Base-by-base conservation (phyloP, 148 eudicot genomes). In the Vaccinium corymbosum region DNA sequence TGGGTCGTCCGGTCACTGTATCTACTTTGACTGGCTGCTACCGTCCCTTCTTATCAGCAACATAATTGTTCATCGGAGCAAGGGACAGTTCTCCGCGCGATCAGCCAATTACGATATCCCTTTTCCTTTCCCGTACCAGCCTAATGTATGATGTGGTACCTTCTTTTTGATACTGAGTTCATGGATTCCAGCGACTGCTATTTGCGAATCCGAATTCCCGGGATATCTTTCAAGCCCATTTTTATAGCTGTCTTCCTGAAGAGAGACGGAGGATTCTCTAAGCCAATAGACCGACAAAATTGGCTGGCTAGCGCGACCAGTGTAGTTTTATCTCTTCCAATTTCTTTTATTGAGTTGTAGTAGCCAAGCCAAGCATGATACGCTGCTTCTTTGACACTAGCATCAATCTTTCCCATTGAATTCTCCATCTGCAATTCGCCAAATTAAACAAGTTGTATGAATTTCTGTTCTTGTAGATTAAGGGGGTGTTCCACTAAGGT, bases 291-390 rank as follows among this genome's bases (percentile, higher is more conserved):
- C 77, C 87, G 89, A 76, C 88, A 78, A 85, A 97, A 97, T 79
- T 85, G 86, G 87, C 88, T 92, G 49, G 95, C 99, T 81, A 92
- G 86, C 68, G 92, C 90, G 12, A 90, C 99, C 46, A 97, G 97
- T 17, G 94, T 89, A 56, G 98, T 93, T 84, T 97, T 97, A 86
- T 97, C 97, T 83, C 97, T 91, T 50, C 98, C 95, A 35, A 88
- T 92, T 81, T 94, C 95, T 16, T 86, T 88, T 62, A 90, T 86
- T 6, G 99, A 92, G 87, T 94, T 97, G 73, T 97, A 97, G 87
- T 94, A 94, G 51, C 98, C 97, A 5, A 97, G 95, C 98, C 99
- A 97, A 76, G 95, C 94, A 89, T 94, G 99, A 87, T 94, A 97
- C 22, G 98, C 99, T 51, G 94, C 95, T 89, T 97, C 98, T 87